Evolutionary conservation across 306 rosid genomes (phyloP).

Genomic region (Trifolium repens): DNA sequence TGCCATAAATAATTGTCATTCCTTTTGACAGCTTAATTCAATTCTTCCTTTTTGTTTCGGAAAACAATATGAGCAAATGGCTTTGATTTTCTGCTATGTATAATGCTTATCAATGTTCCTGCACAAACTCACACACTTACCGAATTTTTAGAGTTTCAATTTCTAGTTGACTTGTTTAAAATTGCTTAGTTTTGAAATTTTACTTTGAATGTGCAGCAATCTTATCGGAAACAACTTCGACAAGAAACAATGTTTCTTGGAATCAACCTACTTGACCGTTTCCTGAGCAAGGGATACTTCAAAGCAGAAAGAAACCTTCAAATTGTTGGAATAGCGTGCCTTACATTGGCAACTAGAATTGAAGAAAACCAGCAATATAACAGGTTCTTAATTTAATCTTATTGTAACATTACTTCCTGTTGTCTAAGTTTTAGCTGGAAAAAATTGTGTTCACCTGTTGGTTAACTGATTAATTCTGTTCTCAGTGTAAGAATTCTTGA

Average conservation of each 20-base stretch:
- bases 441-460: neutral
- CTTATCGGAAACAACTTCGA: slow-evolving; percentile 59
- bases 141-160: neutral
- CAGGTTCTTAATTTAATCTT: slow-evolving; percentile 53
- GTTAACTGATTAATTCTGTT: no score
- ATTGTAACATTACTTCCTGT: neutral
- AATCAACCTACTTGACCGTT: slow-evolving; percentile 78
- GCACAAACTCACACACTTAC: neutral
- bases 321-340: slow-evolving; percentile 82
- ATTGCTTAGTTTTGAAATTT: slow-evolving; percentile 30
- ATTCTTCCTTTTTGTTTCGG: neutral
- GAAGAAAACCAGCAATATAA: slow-evolving; percentile 90
- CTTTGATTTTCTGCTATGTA: neutral
- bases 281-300: slow-evolving; percentile 85
- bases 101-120: neutral
- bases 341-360: slow-evolving; percentile 80
- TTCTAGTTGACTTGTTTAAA: slow-evolving; percentile 13
- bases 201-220: slow-evolving; percentile 55
- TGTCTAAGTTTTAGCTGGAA: neutral
- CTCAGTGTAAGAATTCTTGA: no score
- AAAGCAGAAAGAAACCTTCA: slow-evolving; percentile 61
- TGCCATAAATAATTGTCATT: neutral
- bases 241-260: slow-evolving; percentile 89
- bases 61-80: neutral
- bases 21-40: neutral